These are phyloP conservation scores for Fraxinus xanthoxyloides DNA, from an alignment of 305 asterid genomes.

Conservation along the genomic window DNA sequence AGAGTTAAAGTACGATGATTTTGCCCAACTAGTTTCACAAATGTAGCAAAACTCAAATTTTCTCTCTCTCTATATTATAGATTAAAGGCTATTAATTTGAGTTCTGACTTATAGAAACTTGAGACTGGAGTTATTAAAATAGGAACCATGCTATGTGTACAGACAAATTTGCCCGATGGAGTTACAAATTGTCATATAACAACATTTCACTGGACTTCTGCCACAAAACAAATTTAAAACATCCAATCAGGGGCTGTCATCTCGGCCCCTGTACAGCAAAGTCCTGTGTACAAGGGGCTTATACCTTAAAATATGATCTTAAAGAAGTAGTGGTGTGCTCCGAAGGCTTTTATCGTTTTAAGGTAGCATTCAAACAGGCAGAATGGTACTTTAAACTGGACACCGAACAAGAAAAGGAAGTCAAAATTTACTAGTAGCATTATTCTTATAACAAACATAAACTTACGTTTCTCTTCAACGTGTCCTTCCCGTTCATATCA, in stretches of 20 bases:
- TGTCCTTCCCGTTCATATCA: background rate
- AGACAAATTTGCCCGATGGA: too few relatives aligned
- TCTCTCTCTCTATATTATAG: background rate
- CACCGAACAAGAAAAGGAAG: background rate
- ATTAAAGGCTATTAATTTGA: background rate
- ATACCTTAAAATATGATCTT: background rate
- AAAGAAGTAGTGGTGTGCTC: background rate
- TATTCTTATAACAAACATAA: background rate
- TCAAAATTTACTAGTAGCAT: background rate
- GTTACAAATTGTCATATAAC: too few relatives aligned
- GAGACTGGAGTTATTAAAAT: constrained; percentile 48
- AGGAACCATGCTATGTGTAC: background rate
- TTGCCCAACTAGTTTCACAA: too few relatives aligned
- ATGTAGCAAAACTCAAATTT: too few relatives aligned
- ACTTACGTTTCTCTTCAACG: background rate
- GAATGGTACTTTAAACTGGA: background rate
- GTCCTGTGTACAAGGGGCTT: too few relatives aligned
- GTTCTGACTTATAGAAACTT: constrained; percentile 43
- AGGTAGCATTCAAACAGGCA: constrained; percentile 16
- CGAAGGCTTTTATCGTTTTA: background rate
- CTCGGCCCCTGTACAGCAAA: too few relatives aligned
- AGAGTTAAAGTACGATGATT: too few relatives aligned
- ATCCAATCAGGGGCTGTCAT: too few relatives aligned
- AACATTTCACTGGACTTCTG: too few relatives aligned
- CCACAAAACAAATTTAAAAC: too few relatives aligned